These are phyloP conservation scores for Venturia oleaginea DNA, from an alignment of 2,329 filamentous ascomycete genomes.

Conservation along the genomic window DNA sequence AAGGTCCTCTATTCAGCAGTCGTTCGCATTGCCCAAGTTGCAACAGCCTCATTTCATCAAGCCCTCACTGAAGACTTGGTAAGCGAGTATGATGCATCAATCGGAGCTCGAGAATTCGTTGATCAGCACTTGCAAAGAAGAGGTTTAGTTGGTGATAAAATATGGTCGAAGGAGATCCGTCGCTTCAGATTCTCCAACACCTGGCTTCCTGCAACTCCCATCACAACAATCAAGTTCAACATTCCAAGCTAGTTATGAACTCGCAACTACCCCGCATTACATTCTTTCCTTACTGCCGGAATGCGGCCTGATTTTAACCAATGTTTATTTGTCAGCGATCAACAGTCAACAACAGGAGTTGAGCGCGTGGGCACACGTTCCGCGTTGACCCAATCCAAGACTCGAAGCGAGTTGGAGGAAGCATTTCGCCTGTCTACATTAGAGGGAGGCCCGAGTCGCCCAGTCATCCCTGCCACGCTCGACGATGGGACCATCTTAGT, in stretches of 20 bases:
- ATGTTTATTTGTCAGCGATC: too few relatives aligned
- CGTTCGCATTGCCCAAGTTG: too few relatives aligned
- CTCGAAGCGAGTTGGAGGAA: constrained; percentile 32
- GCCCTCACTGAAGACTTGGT: background rate
- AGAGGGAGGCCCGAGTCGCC: constrained; percentile 26
- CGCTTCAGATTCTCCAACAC: background rate
- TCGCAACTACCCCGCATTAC: too few relatives aligned
- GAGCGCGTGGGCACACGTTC: constrained; percentile 29
- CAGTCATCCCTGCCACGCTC: constrained; percentile 27
- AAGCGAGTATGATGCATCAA: background rate
- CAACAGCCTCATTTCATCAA: too few relatives aligned
- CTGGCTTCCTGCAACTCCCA: too few relatives aligned
- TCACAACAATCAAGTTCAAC: too few relatives aligned
- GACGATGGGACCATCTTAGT: constrained; percentile 32
- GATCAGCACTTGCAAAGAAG: background rate
- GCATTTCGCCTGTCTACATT: constrained; percentile 28
- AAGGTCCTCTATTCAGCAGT: too few relatives aligned
- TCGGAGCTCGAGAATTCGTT: too few relatives aligned
- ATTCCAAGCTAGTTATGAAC: too few relatives aligned
- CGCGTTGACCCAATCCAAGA: constrained; percentile 27
- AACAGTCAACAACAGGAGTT: constrained; percentile 21
- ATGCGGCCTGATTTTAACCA: too few relatives aligned
- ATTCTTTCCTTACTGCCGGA: too few relatives aligned
- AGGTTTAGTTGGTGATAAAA: background rate
- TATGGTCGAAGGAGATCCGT: background rate